A percentile compares a stretch with the other conserved stretches of the same genome.
These are phyloP conservation scores for Ilyonectria sp. DNA, from an alignment of 2,329 filamentous ascomycete species.

Conservation along the genomic window DNA sequence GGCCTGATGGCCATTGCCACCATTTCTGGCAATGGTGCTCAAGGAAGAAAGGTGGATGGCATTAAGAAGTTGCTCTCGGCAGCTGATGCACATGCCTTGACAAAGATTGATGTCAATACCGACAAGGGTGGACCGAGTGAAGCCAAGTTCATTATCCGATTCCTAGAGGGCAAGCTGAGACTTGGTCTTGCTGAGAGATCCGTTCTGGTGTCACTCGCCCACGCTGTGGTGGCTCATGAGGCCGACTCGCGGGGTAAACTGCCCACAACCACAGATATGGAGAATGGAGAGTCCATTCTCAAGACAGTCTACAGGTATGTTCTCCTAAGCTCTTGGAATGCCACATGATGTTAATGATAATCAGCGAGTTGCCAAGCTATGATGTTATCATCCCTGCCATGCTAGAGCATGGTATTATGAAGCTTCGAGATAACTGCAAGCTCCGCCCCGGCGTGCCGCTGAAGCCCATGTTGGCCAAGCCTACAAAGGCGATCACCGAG, in stretches of 20 bases:
- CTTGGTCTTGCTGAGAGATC: conserved; percentile 94
- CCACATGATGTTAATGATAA: conserved; percentile 50
- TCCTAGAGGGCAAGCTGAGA: conserved; percentile 93
- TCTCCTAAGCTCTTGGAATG: not conserved
- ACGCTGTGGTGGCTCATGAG: conserved; percentile 90
- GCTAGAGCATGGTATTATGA: conserved; percentile 87
- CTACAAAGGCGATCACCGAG: conserved; percentile 97
- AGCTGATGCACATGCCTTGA: conserved; percentile 80
- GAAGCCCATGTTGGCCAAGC: conserved; percentile 99
- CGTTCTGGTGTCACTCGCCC: conserved; percentile 89
- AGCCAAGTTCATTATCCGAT: conserved; percentile 93
- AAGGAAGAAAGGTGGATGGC: conserved; percentile 89
- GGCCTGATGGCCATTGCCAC: conserved; percentile 92
- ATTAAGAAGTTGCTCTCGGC: conserved; percentile 98
- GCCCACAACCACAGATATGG: conserved; percentile 82
- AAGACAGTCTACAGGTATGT: conserved; percentile 90
- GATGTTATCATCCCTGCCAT: conserved; percentile 94
- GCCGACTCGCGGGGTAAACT: conserved; percentile 78
- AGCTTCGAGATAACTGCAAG: conserved; percentile 88
- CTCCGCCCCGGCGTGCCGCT: conserved; percentile 93
- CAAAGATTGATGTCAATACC: conserved; percentile 90
- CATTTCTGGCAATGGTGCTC: conserved; percentile 86
- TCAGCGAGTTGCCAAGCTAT: conserved; percentile 94
- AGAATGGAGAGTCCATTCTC: conserved; percentile 86
- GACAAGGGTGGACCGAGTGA: conserved; percentile 96